Percentiles rank a stretch among this genome's conserved stretches.
phyloP scores from a whole-genome alignment of 73 alveolate species.

The Symbiodinium pilosum region DNA sequence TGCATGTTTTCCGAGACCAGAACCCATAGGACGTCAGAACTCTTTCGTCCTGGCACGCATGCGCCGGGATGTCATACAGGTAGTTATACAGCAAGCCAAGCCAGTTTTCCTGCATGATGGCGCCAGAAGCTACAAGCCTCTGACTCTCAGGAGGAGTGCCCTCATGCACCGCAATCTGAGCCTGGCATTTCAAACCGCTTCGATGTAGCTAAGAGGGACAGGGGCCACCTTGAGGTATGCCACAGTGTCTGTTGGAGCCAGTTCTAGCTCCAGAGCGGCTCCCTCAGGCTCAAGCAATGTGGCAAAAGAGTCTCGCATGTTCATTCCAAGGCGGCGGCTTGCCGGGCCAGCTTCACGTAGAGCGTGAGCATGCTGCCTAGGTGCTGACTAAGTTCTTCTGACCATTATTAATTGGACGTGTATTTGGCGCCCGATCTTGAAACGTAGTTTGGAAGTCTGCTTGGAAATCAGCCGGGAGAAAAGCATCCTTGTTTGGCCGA shows the following conservation, averaged over 20 bases:
- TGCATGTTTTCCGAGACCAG: background rate
- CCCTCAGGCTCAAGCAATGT: background rate
- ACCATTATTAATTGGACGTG: too few relatives aligned
- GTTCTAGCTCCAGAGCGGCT: slow-evolving; percentile 61
- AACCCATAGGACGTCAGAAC: background rate
- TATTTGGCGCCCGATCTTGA: too few relatives aligned
- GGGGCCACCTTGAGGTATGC: slow-evolving; percentile 43
- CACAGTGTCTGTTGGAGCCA: slow-evolving; percentile 41
- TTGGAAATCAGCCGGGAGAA: too few relatives aligned
- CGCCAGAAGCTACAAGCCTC: slow-evolving; percentile 40
- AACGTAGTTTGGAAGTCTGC: background rate
- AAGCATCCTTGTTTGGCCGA: too few relatives aligned
- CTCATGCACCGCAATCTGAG: slow-evolving; percentile 76
- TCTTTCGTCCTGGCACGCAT: slow-evolving; percentile 27
- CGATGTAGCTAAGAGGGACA: too few relatives aligned
- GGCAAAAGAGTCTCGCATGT: too few relatives aligned
- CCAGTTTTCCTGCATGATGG: slow-evolving; percentile 68
- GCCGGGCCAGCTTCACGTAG: slow-evolving; percentile 62
- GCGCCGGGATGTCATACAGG: background rate
- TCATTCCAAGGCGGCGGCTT: background rate
- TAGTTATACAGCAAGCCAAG: background rate
- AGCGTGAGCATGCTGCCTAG: slow-evolving; percentile 66
- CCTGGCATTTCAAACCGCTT: slow-evolving; percentile 1
- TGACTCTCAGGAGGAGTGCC: slow-evolving; percentile 80
- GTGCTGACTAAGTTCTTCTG: too few relatives aligned